These are phyloP conservation scores for Penicillium sp. DNA, from an alignment of 2,329 filamentous ascomycete species.

Conservation along the genomic window DNA sequence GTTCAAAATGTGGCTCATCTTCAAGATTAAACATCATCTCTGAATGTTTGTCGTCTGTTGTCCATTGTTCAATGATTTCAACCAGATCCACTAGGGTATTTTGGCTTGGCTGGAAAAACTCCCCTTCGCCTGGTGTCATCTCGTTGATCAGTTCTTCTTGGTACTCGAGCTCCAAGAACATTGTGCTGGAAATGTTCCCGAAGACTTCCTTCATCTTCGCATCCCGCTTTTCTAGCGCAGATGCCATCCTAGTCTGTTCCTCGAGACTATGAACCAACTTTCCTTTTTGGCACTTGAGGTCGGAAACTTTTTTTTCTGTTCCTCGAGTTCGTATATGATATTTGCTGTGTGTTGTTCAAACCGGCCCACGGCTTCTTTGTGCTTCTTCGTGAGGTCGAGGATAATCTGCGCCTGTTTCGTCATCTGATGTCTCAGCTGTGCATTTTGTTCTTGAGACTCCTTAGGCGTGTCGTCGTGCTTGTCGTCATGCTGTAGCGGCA, in stretches of 20 bases:
- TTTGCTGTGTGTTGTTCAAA: neutral
- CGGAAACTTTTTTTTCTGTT: neutral
- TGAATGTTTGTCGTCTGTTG: neutral
- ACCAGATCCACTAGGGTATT: neutral
- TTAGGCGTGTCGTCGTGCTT: neutral
- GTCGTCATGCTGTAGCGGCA: no score
- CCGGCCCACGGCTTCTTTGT: neutral
- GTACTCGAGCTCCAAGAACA: slow-evolving; percentile 1
- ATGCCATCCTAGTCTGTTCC: neutral
- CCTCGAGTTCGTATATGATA: neutral
- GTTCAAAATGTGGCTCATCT: neutral
- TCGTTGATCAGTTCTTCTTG: slow-evolving; percentile 1
- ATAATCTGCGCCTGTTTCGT: neutral
- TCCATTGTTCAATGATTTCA: neutral
- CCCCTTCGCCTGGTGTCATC: neutral
- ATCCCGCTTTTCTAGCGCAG: neutral
- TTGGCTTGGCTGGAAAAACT: neutral
- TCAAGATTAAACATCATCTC: neutral
- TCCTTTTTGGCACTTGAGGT: neutral
- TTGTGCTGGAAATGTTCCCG: neutral
- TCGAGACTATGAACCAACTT: neutral
- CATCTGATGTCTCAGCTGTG: neutral
- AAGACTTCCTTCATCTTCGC: neutral
- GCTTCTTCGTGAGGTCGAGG: neutral
- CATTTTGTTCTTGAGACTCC: neutral